Base-by-base conservation (phyloP, 1,284 basidiomycete genomes). In the Leccinum cinnamomeum region DNA sequence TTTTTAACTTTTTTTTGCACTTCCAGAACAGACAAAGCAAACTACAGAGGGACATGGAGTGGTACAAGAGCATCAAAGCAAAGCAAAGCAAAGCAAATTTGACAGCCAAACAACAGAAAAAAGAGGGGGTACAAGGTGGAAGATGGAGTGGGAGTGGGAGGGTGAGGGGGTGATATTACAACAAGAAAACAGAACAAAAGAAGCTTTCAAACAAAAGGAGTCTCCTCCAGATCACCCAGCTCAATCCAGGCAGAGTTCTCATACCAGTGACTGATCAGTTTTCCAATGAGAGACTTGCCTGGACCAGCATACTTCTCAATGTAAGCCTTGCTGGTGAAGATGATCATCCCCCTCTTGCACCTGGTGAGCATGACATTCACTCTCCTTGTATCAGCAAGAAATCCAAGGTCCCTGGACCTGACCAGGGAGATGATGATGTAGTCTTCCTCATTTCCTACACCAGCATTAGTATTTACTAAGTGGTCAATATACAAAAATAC, bases 291-390 rank as follows among this genome's bases (percentile, higher is more conserved):
- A 5, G 74, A 69, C 54, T 75, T 65, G 39, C 25, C 62, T 53
- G 82, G 86, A 30, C 68, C 69, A 58, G 82, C 87, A 69, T 72
- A 69, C 18, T 80, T 80, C 28, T 67, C 65, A 44, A 91, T 75
- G 69, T 91, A 90, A 25, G 75, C 73, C 67, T 79, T 77, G 64
- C 79, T 87, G 25, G 86, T 80, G 56, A 85, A 78, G 67, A 90
- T 86, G 62, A 84, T 83, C 88, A 90, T 89, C 44, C 85, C 84
- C 54, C 76, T 80, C 72, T 86, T 88, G 79, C 86, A 89, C 30
- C 88, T 83, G 60, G 82, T 86, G 7, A 85, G 82, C 85, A 89
- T 88, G 50, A 89, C 88, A 82, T 89, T 89, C 57, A 83, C 81
- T 16, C 87, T 79, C 46, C 84, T 80, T 8, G 80, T 67, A 66